These are phyloP conservation scores for Naegleria gruberi DNA, from an alignment of 208 protist species.

Conservation along the genomic window DNA sequence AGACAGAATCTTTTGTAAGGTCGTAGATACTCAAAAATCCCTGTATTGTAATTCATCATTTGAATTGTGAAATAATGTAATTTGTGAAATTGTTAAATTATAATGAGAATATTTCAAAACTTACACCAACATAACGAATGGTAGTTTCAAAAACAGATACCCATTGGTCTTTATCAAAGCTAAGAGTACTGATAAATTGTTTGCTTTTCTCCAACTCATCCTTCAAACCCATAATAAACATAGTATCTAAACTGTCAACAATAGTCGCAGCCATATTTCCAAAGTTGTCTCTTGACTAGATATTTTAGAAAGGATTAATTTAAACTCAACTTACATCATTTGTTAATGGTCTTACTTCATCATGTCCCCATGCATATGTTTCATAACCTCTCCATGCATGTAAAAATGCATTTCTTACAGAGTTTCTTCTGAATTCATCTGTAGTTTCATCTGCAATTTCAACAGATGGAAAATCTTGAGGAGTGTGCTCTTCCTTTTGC, in stretches of 20 bases:
- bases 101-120: background rate
- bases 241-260: constrained; percentile 65
- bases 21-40: constrained; percentile 60
- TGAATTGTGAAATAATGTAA: background rate
- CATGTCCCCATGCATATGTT: constrained; percentile 53
- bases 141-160: background rate
- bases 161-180: constrained; percentile 28
- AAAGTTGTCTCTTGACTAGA: constrained; percentile 20
- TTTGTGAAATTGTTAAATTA: background rate
- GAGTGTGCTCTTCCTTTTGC: too few relatives aligned
- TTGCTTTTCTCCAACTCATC: constrained; percentile 47
- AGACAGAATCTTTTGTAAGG: constrained; percentile 38
- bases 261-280: constrained; percentile 54
- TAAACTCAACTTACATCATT: constrained; percentile 24
- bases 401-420: constrained; percentile 41
- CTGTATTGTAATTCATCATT: constrained; percentile 55
- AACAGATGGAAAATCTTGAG: too few relatives aligned
- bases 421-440: constrained; percentile 23
- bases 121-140: constrained; percentile 8
- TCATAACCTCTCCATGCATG: constrained; percentile 52
- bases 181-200: constrained; percentile 44
- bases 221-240: constrained; percentile 58
- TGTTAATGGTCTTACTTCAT: constrained; percentile 55
- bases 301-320: constrained; percentile 33
- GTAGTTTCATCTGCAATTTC: background rate